Evolutionary conservation across 352 stramenopile genomes (phyloP).

Genomic region (Pelagophyceae sp.): DNA sequence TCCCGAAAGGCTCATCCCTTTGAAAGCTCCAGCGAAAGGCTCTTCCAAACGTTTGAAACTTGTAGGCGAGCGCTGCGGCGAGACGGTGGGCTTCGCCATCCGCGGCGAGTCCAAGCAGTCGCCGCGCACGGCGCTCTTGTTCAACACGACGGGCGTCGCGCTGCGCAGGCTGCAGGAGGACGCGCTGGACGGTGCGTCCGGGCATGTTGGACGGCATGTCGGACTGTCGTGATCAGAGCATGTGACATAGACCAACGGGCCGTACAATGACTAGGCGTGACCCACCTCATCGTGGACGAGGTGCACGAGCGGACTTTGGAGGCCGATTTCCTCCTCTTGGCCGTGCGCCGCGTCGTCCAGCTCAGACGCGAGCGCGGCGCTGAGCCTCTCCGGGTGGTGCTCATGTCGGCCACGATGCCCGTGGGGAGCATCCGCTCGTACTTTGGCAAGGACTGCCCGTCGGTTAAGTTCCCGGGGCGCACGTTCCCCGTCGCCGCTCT

Average conservation of each 20-base stretch:
- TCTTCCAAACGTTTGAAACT: no score
- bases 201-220: no score
- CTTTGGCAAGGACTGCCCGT: slow-evolving; percentile 34
- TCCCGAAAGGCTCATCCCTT: no score
- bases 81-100: slow-evolving; percentile 73
- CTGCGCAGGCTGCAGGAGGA: slow-evolving; percentile 67
- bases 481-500: slow-evolving; percentile 72
- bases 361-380: slow-evolving; percentile 23
- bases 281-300: slow-evolving; percentile 91
- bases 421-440: slow-evolving; percentile 70
- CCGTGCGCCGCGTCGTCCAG: slow-evolving; percentile 52
- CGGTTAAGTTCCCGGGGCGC: slow-evolving; percentile 47
- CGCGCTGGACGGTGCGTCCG: slow-evolving; percentile 58
- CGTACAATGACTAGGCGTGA: no score
- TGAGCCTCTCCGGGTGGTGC: slow-evolving; percentile 52
- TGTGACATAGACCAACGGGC: no score
- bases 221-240: no score
- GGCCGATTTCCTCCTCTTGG: slow-evolving; percentile 85
- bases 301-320: slow-evolving; percentile 88
- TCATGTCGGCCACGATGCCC: slow-evolving; percentile 79
- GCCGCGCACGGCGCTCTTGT: slow-evolving; percentile 78
- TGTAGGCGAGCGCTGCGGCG: slow-evolving; percentile 27
- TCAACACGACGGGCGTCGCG: slow-evolving; percentile 89
- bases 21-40: no score
- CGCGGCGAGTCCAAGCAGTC: slow-evolving; percentile 54